Conservation (phyloP, 2,329 filamentous ascomycete genomes). For the Claviceps fusiformis region DNA sequence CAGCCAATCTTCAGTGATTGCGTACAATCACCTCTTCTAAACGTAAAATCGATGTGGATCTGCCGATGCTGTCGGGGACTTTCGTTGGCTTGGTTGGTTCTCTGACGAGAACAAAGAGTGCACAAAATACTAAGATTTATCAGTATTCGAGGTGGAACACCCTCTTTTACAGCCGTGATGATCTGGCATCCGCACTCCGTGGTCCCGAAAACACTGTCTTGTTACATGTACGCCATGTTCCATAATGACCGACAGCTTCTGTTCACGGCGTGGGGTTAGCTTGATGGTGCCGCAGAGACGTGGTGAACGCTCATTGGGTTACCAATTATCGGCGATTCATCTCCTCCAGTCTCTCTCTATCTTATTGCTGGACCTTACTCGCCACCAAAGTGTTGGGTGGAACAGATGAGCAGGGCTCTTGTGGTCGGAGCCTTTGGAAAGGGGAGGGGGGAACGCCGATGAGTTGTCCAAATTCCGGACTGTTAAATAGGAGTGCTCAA, state of each 20-base stretch:
- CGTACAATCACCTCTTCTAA: too few relatives aligned
- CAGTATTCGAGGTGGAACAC: too few relatives aligned
- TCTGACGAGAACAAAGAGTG: too few relatives aligned
- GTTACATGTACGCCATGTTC: background rate
- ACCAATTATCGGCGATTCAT: conserved; percentile 5
- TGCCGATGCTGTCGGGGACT: too few relatives aligned
- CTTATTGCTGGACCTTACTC: background rate
- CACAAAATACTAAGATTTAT: too few relatives aligned
- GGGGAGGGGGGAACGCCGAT: background rate
- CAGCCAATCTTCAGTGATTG: too few relatives aligned
- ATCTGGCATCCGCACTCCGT: conserved; percentile 3
- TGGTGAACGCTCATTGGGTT: conserved; percentile 23
- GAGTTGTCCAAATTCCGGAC: conserved; percentile 1
- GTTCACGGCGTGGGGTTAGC: conserved; percentile 12
- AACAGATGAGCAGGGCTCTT: conserved; percentile 4
- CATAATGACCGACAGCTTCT: conserved; percentile 5
- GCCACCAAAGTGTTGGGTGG: conserved; percentile 1
- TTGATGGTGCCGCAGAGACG: conserved; percentile 20
- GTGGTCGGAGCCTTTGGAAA: background rate
- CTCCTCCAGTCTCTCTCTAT: background rate
- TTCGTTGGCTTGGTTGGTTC: too few relatives aligned
- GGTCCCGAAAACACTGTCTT: conserved; percentile 2
- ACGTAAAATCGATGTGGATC: too few relatives aligned
- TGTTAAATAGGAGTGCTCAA: background rate
- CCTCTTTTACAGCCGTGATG: background rate